Evolutionary conservation across 192 early-diverging fungal genomes (phyloP), one percentile per base, ranked within the genome.

Genomic region (Linnemannia zychae): DNA sequence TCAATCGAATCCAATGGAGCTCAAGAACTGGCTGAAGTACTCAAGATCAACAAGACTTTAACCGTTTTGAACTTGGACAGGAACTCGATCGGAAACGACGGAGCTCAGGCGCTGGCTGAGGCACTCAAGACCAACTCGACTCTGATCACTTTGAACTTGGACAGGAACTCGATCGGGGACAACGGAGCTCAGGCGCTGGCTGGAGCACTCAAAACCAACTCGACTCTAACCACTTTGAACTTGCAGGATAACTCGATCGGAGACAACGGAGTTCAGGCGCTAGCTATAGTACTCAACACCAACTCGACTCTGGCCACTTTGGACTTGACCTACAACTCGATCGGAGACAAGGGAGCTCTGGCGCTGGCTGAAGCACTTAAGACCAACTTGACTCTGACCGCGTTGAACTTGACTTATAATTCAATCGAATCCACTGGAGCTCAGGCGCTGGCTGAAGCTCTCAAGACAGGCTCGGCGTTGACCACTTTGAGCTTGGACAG

Each of bases 71-170:
- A 48, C 69, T 71, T 71, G 69, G 5, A 16, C 17, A 17, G 1
- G 11, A 71, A 71, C 46, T 71, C 69, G 69, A 71, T 71, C 37
- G 69, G 46, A 53, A 28, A 36, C 49, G 37, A 73, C 28, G 71
- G 71, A 73, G 50, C 33, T 53, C 33, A 73, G 71, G 71, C 71
- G 16, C 52, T 81, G 38, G 48, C 48, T 31, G 67, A 60, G 46
- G 73, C 74, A 72, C 71, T 72, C 71, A 72, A 72, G 71, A 53
- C 48, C 71, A 72, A 53, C 71, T 72, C 71, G 71, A 72, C 49
- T 72, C 71, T 72, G 71, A 34, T 49, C 71, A 72, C 71, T 72
- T 72, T 72, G 71, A 28, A 52, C 71, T 53, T 72, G 71, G 15
- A 2, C 24, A 12, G 15, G 49, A 73, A 73, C 52, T 53, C 47